Base-by-base conservation (phyloP, 1,284 basidiomycete species). In the Ceratobasidium sp. region DNA sequence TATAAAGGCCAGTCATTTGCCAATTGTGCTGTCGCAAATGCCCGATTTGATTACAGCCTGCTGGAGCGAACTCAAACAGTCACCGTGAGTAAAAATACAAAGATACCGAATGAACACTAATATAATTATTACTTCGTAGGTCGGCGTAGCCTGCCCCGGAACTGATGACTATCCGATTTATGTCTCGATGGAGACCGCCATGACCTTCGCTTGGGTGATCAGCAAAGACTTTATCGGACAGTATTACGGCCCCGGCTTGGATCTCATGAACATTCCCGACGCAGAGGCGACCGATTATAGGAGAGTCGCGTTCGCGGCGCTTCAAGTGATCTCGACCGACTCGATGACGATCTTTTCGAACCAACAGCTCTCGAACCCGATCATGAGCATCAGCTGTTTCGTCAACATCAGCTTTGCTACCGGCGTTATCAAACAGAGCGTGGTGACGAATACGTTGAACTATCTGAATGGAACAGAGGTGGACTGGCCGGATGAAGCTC, bases 211-310 rank as follows among this genome's bases (percentile, higher is more conserved):
- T 19, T 29, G 17, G 11, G 45, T 33, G n/a, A 27, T 53, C 27
- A 51, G 17, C 31, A 72, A 62, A 15, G 69, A 72, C 57, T 72
- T 60, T 24, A 27, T 72, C 19, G 69, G 69, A 11, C 56, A 60
- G 45, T 72, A 72, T 33, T 72, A 60, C 27, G 69, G 56, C 11
- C 27, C 57, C 2, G 48, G 45, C n/a, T 27, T 48, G 41, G n/a
- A 72, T 31, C 24, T 41, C 11, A 47, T 60, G 45, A 24, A 22
- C n/a, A 17, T 72, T n/a, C 2, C 11, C 17, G 19, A 62, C 14
- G 47, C 44, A 27, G 27, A 17, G 14, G 14, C 56, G 15, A n/a
- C 14, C 15, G 57, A 51, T 14, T 72, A 72, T n/a, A 56, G 69
- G 9, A 72, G 41, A 24, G 19, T 41, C 1, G 69, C 60, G n/a